phyloP scores from a whole-genome alignment of 2,329 filamentous ascomycete species.

The Venturia effusa region DNA sequence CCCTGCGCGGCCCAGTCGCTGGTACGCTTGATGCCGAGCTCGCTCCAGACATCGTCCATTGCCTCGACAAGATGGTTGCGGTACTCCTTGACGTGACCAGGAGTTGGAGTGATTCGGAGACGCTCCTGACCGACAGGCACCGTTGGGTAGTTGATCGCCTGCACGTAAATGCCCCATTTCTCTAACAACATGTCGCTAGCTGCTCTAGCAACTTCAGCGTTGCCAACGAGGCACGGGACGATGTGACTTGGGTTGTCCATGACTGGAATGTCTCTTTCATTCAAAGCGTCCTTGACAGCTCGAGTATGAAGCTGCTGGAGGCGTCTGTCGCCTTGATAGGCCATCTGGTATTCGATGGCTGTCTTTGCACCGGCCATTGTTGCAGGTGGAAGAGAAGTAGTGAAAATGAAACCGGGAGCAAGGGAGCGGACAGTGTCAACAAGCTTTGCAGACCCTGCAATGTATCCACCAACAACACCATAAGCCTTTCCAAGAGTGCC shows the following conservation, averaged over 20 bases:
- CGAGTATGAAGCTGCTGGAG: slow-evolving; percentile 95
- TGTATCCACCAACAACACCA: slow-evolving; percentile 95
- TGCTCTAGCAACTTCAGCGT: slow-evolving; percentile 82
- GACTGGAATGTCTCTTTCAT: slow-evolving; percentile 76
- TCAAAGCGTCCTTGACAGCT: slow-evolving; percentile 77
- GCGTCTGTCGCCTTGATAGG: slow-evolving; percentile 72
- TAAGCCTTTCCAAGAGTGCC: slow-evolving; percentile 96
- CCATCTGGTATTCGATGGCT: slow-evolving; percentile 89
- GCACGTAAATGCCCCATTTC: slow-evolving; percentile 90
- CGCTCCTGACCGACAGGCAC: slow-evolving; percentile 97
- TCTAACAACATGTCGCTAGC: slow-evolving; percentile 86
- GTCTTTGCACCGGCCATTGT: slow-evolving; percentile 91
- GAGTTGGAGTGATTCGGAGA: slow-evolving; percentile 89
- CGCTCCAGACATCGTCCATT: slow-evolving; percentile 77
- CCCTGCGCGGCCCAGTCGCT: slow-evolving; percentile 84
- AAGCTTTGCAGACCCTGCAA: slow-evolving; percentile 76
- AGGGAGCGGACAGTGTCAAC: slow-evolving; percentile 91
- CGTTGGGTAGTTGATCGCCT: slow-evolving; percentile 98
- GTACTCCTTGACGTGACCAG: slow-evolving; percentile 76
- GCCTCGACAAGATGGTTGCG: slow-evolving; percentile 78
- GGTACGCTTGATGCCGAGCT: slow-evolving; percentile 84
- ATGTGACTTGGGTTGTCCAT: slow-evolving; percentile 98
- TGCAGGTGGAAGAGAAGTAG: slow-evolving; percentile 86
- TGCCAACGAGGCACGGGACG: slow-evolving; percentile 84
- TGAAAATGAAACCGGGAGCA: slow-evolving; percentile 97